These are phyloP conservation scores for Cladosporium sp. DNA, from an alignment of 2,329 filamentous ascomycete species.

Conservation along the genomic window DNA sequence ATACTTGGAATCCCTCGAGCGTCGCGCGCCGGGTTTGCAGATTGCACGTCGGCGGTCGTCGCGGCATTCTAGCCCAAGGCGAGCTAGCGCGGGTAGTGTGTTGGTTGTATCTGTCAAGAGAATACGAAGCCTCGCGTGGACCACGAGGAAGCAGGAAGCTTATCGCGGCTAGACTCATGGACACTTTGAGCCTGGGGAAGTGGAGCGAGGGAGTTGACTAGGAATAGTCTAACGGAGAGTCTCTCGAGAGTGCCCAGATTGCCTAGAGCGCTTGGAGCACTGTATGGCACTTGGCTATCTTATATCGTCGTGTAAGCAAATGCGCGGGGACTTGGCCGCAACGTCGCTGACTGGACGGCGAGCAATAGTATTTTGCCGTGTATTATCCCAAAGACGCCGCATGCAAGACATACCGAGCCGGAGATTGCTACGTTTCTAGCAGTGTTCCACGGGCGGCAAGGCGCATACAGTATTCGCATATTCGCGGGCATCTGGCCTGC, in stretches of 20 bases:
- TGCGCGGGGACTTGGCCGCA: neutral
- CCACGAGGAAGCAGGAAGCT: neutral
- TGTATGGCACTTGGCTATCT: neutral
- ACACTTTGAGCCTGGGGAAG: neutral
- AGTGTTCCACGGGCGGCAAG: neutral
- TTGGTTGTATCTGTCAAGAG: neutral
- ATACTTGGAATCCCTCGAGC: slow-evolving; percentile 16
- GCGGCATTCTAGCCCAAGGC: slow-evolving; percentile 3
- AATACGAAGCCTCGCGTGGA: neutral
- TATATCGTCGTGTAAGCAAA: neutral
- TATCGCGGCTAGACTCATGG: neutral
- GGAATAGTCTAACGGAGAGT: neutral
- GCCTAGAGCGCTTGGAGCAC: neutral
- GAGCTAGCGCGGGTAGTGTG: neutral
- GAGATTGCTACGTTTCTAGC: neutral
- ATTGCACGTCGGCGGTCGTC: slow-evolving; percentile 22
- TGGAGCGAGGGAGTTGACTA: neutral
- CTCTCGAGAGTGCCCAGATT: neutral
- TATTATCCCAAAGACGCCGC: neutral
- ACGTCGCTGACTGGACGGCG: neutral
- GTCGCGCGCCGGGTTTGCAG: slow-evolving; percentile 19
- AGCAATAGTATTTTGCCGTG: neutral
- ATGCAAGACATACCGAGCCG: neutral
- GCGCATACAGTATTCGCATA: neutral
- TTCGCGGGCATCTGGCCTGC: neutral